Evolutionary conservation across 192 early-diverging fungal species (phyloP).

Genomic region (Coemansia sp.): DNA sequence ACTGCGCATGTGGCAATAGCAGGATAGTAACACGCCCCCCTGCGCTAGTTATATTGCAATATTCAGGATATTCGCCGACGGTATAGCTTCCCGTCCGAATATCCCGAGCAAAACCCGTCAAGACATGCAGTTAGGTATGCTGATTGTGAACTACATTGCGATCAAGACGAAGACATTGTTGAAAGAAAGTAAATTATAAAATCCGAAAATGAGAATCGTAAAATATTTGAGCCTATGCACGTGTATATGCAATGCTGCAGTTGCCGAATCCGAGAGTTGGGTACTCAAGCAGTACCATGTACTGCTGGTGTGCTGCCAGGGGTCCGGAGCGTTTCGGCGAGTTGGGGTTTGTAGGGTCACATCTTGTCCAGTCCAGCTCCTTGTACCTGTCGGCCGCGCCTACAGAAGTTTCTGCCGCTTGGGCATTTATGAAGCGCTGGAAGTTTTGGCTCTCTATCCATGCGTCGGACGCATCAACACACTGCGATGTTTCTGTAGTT

Average conservation of each 20-base stretch:
- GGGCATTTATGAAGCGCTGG: neutral
- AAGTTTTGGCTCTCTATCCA: conserved; percentile 3
- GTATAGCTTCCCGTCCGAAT: neutral
- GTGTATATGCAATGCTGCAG: neutral
- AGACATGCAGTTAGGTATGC: neutral
- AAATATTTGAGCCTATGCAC: neutral
- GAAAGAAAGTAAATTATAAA: neutral
- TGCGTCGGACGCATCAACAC: neutral
- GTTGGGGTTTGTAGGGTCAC: neutral
- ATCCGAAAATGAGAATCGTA: neutral
- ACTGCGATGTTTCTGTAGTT: neutral
- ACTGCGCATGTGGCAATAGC: neutral
- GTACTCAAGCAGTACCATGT: conserved; percentile 5
- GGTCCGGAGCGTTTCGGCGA: neutral
- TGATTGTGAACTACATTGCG: too few species aligned
- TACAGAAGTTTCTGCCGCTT: neutral
- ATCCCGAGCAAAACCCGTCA: neutral
- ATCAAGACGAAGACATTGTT: too few species aligned
- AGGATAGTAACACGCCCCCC: neutral
- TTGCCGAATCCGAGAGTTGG: conserved; percentile 3
- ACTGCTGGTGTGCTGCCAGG: neutral
- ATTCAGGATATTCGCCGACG: neutral
- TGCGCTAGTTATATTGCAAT: neutral
- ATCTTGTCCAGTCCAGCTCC: conserved; percentile 1
- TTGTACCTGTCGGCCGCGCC: conserved; percentile 1